A percentile compares a stretch with the other conserved stretches of the same genome.
These are phyloP conservation scores for Peniophora sp. DNA, from an alignment of 1,284 basidiomycete species.

Conservation along the genomic window DNA sequence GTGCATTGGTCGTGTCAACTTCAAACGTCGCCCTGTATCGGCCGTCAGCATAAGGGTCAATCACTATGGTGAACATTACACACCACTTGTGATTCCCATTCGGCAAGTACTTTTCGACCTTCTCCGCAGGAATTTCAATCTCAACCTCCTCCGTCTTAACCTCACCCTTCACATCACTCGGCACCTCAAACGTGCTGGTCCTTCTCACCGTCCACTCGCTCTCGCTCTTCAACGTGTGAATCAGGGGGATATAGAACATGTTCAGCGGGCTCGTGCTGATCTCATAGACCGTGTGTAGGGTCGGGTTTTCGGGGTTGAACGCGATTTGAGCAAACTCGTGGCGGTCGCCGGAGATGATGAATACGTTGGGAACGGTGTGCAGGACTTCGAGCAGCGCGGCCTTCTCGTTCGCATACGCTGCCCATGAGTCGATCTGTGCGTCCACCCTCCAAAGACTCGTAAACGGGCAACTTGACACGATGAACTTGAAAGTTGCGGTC, in stretches of 20 bases:
- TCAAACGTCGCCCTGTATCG: conserved; percentile 56
- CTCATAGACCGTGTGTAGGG: conserved; percentile 35
- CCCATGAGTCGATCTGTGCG: conserved; percentile 66
- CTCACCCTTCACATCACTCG: conserved; percentile 8
- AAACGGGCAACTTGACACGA: conserved; percentile 73
- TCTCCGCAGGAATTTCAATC: conserved; percentile 47
- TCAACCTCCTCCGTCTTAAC: conserved; percentile 15
- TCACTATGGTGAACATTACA: too few relatives aligned
- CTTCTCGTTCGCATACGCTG: conserved; percentile 61
- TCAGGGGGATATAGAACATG: conserved; percentile 65
- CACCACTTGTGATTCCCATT: conserved; percentile 61
- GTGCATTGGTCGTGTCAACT: conserved; percentile 57
- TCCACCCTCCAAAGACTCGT: conserved; percentile 71
- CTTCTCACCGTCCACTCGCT: conserved; percentile 35
- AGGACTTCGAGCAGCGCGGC: conserved; percentile 46
- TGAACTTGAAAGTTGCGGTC: conserved; percentile 77
- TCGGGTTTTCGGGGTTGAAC: conserved; percentile 36
- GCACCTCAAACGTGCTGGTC: conserved; percentile 17
- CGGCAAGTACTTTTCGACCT: conserved; percentile 56
- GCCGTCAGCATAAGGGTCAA: background rate
- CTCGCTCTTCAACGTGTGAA: conserved; percentile 37
- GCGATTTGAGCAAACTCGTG: conserved; percentile 78
- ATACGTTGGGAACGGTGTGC: conserved; percentile 66
- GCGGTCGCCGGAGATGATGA: conserved; percentile 64
- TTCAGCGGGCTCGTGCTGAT: conserved; percentile 62